phyloP scores from a whole-genome alignment of 129 eudicot genomes.

The Logfia minima region DNA sequence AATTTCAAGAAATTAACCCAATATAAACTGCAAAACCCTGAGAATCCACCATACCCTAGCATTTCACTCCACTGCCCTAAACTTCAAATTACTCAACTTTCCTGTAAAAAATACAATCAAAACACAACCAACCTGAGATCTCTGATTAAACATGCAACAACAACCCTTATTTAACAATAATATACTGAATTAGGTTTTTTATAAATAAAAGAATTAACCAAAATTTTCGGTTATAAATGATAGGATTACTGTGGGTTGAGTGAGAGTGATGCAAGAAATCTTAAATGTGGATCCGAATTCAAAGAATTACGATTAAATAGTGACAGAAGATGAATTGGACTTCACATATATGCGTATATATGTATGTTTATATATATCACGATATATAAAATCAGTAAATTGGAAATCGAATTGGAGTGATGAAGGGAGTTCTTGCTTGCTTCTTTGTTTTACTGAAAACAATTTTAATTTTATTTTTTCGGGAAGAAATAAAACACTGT shows the following conservation, averaged over 20 bases:
- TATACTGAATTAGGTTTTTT: not conserved
- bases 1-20: constrained; percentile 35
- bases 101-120: constrained; percentile 24
- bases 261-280: constrained; percentile 32
- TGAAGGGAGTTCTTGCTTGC: constrained; percentile 15
- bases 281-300: constrained; percentile 40
- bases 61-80: constrained; percentile 38
- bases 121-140: constrained; percentile 41
- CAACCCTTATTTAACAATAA: constrained; percentile 21
- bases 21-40: constrained; percentile 52
- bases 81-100: constrained; percentile 16
- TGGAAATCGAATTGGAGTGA: constrained; percentile 24
- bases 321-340: constrained; percentile 26
- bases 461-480: not conserved
- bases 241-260: constrained; percentile 27
- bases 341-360: not conserved
- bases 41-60: constrained; percentile 52
- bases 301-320: constrained; percentile 23
- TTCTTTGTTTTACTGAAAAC: constrained; percentile 11
- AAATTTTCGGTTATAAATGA: constrained; percentile 1
- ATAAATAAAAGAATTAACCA: constrained; percentile 3
- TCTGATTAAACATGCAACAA: constrained; percentile 42
- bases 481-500: constrained; percentile 14
- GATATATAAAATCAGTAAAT: not conserved
- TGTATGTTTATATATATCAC: not conserved